Evolutionary conservation across 805 yeast genomes (phyloP).

Genomic region (Kuraishia hungarica): DNA sequence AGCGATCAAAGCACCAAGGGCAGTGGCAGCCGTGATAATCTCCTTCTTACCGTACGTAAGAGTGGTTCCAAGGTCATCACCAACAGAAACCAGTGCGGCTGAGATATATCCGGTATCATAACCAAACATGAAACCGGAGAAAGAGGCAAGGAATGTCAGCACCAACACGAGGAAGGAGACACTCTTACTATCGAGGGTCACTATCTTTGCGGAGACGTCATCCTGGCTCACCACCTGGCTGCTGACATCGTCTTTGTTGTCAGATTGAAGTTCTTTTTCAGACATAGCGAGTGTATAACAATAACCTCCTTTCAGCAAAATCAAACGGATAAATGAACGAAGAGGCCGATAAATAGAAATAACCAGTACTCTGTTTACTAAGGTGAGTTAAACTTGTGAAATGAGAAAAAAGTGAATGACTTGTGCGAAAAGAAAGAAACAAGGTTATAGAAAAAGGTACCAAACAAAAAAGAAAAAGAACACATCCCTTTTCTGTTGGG

Average conservation of each 20-base stretch:
- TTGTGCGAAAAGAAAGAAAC: no score
- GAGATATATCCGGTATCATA: constrained; percentile 97
- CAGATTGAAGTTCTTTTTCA: neutral
- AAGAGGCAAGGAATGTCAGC: constrained; percentile 70
- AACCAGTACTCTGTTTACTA: neutral
- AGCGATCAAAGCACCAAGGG: constrained; percentile 84
- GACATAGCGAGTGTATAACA: neutral
- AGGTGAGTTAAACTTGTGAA: neutral
- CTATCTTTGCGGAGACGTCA: constrained; percentile 37
- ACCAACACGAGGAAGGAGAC: constrained; percentile 59
- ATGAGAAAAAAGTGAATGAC: neutral
- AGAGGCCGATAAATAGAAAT: neutral
- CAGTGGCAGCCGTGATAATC: constrained; percentile 88
- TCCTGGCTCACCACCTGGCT: constrained; percentile 15
- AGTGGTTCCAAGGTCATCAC: constrained; percentile 59
- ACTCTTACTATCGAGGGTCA: constrained; percentile 38
- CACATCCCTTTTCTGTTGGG: neutral
- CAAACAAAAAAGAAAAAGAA: no score
- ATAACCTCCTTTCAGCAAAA: neutral
- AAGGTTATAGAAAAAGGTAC: neutral
- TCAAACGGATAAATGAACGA: neutral
- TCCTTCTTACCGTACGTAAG: constrained; percentile 78
- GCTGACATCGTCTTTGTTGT: neutral
- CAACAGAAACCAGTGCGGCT: constrained; percentile 81
- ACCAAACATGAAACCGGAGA: constrained; percentile 95